Evolutionary conservation across 192 early-diverging fungal species (phyloP), one percentile per base, ranked within the genome.

Genomic region (Pilobolus umbonatus): DNA sequence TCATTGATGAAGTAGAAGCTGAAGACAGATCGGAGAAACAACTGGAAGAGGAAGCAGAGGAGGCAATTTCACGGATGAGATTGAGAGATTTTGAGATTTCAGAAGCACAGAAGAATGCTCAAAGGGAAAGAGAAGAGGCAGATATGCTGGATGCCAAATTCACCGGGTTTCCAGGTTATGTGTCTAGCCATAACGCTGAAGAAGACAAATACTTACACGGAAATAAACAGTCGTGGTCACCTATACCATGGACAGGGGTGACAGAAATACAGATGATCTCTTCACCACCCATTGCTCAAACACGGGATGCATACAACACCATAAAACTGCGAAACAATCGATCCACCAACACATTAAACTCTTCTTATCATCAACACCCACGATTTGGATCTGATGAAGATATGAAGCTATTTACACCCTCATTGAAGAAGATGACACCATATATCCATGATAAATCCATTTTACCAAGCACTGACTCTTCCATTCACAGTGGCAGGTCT

Each of bases 161-260:
- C 12, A 54, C 49, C 22, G 67, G 57, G 1, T 69, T 64, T 42
- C 58, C 57, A 30, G 52, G 43, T 32, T 69, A 64, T 60, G 67
- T 51, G 30, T 40, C n/a, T n/a, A n/a, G n/a, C n/a, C n/a, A n/a
- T n/a, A n/a, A n/a, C n/a, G n/a, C n/a, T n/a, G n/a, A n/a, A n/a
- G n/a, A n/a, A n/a, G n/a, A n/a, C n/a, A n/a, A n/a, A n/a, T n/a
- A 22, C 8, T 38, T 22, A 54, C 40, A 48, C 28, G 32, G 15
- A 19, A 35, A 60, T 22, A 65, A 19, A 32, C 54, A 17, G 21
- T 48, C 39, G 21, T 50, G 52, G 17, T 34, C 34, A 28, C 38
- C 47, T 28, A 11, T 29, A 49, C 25, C n/a, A n/a, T 28, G 0
- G 47, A 49, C 2, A 28, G 29, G 2, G 47, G 25, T 0, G 14